Base-by-base conservation (phyloP, 352 stramenopile species). In the Globisporangium nodosum region DNA sequence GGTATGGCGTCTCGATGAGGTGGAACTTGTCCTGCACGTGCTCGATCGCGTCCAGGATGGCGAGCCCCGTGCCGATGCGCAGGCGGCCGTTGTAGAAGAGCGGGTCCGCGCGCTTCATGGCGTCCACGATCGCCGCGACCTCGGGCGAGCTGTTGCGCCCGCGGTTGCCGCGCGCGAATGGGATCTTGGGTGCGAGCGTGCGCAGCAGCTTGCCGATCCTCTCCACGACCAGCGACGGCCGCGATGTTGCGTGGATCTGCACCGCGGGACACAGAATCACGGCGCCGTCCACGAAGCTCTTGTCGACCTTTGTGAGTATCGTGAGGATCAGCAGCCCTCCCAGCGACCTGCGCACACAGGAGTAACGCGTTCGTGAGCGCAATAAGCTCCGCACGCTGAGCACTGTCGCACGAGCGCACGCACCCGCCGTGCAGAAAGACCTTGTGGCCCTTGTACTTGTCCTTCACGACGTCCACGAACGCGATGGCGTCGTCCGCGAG, bases 11-110 rank as follows among this genome's bases (percentile, higher is more conserved):
- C 50, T 87, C 76, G 49, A 91, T 87, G 21, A 70, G 56, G 24
- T 82, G 65, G 27, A 84, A 58, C 58, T 86, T 76, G 61, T 76
- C 68, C 21, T 85, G 77, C 33, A 93, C 70, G 47, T 55, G 69
- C 47, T 63, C 60, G 49, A 90, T 76, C 5, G 76, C 76, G 58
- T 91, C 70, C 43, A 91, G 60, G 33, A 93, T 66, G n/a, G 81
- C 81, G 43, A 89, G 61, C 0, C 79, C 83, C 21, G 81, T 91
- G 58, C 83, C 83, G 52, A 93, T 74, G 42, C 81, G 79, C 64
- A 93, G 71, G 15, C 78, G 71, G 21, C 83, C 83, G 16, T 77
- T 73, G 56, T 93, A 93, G 54, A 89, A 91, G 45, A 90, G 69
- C 13, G 79, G 77, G 49, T 93, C 83, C 7, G 69, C 54, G 16